A percentile compares a stretch with the other conserved stretches of the same genome.
Conservation (phyloP, 2,329 filamentous ascomycete species). For the Fusarium piperis region DNA sequence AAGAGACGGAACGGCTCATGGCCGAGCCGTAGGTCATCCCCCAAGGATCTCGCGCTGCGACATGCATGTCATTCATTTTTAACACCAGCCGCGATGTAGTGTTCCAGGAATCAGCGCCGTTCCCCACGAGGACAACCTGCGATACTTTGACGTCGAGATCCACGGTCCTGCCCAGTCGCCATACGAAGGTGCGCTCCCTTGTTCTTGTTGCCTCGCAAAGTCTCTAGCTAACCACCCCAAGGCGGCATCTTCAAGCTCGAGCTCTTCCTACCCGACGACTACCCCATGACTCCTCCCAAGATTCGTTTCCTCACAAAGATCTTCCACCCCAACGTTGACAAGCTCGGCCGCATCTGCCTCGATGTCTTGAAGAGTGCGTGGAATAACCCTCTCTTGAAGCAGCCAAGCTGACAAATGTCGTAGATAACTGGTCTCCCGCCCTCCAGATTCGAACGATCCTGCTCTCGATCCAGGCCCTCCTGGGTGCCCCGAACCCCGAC, state of each 20-base stretch:
- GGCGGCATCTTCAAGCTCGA: slow-evolving; percentile 94
- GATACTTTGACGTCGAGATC: slow-evolving; percentile 98
- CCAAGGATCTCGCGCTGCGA: slow-evolving; percentile 9
- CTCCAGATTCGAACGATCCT: slow-evolving; percentile 98
- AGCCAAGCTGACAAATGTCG: slow-evolving; percentile 19
- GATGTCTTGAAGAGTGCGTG: slow-evolving; percentile 93
- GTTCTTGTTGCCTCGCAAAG: background rate
- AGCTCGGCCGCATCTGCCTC: slow-evolving; percentile 94
- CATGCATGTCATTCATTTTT: slow-evolving; percentile 26
- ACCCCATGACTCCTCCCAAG: slow-evolving; percentile 98
- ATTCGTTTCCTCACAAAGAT: slow-evolving; percentile 99
- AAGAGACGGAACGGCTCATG: slow-evolving; percentile 97
- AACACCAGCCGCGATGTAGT: slow-evolving; percentile 57
- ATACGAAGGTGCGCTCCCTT: slow-evolving; percentile 78
- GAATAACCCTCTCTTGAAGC: background rate
- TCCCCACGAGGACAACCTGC: slow-evolving; percentile 95
- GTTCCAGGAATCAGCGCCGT: slow-evolving; percentile 96
- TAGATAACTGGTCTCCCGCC: slow-evolving; percentile 98
- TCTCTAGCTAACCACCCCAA: slow-evolving; percentile 40
- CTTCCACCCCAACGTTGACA: slow-evolving; percentile 99
- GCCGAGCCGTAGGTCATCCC: slow-evolving; percentile 81
- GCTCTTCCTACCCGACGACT: slow-evolving; percentile 97
- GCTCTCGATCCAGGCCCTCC: slow-evolving; percentile 96
- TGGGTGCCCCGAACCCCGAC: slow-evolving; percentile 96
- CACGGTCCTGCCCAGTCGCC: slow-evolving; percentile 91